Base-by-base conservation (phyloP, 495 filamentous ascomycete species). In the Penicillium paxilli region DNA sequence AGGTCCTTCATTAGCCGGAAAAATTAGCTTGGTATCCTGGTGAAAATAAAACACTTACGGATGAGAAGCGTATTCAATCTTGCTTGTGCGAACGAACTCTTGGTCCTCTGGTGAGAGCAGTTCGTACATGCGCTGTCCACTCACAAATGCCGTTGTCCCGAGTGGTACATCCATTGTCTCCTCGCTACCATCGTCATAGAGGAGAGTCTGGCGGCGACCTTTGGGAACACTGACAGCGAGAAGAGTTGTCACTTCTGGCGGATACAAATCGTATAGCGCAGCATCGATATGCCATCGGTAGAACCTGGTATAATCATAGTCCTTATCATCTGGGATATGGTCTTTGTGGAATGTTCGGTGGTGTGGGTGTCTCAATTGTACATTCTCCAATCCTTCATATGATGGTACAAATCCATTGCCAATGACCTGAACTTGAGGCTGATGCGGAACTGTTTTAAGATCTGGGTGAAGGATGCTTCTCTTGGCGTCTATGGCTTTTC, bases 231-330 rank as follows among this genome's bases (percentile, higher is more conserved):
- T 70, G 1, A 89, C 86, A 3, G 87, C 87, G 44, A 90, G 64
- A 7, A 91, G 74, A 0, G 85, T 84, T 0, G 87, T 91, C 8
- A 87, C 87, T 25, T 82, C 72, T 2, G 87, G 85, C 2, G 87
- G 87, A 26, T 88, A 80, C 16, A 88, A 75, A 11, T 80, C 87
- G 63, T 91, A 91, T 3, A 90, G 72, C 6, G 87, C 87, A 9
- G 87, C 87, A 63, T 91, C 87, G 50, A 91, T 89, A 60, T 91
- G 87, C 87, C 87, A 91, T 28, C 87, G 75, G 66, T 87, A 90
- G 68, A 89, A 91, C 21, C 87, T 82, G 5, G 87, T 90, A 65
- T 77, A 83, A 38, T 81, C 78, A 21, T 86, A 73, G 56, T 90
- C 86, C 42, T 88, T 83, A 3, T 80, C 76, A 16, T 74, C 77